Evolutionary conservation across 371 early-diverging fungal genomes (phyloP).

Genomic region (Actinomortierella wolfii): DNA sequence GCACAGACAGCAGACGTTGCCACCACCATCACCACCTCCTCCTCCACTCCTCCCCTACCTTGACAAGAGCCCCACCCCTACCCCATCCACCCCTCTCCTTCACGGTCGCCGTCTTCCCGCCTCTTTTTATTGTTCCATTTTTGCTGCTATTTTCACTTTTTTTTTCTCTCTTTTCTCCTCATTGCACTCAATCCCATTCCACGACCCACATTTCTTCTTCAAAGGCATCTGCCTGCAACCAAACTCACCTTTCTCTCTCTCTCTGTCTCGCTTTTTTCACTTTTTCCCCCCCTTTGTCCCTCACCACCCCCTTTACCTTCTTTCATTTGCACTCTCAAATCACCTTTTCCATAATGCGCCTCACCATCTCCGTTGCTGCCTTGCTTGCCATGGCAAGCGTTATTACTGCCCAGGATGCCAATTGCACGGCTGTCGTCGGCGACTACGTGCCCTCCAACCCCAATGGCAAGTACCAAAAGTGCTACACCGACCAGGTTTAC

Average conservation of each 20-base stretch:
- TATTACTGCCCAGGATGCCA: constrained; percentile 30
- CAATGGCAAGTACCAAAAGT: constrained; percentile 29
- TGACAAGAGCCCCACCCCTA: background rate
- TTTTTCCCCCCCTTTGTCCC: background rate
- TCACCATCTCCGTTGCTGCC: constrained; percentile 21
- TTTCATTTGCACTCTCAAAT: no score
- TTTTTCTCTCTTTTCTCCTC: constrained; percentile 1
- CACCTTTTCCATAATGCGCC: constrained; percentile 14
- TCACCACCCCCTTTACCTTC: background rate
- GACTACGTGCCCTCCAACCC: constrained; percentile 11
- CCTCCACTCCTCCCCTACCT: no score
- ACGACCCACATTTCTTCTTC: background rate
- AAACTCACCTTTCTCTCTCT: constrained; percentile 1
- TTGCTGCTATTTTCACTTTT: background rate
- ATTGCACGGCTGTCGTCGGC: constrained; percentile 21
- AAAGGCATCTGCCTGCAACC: background rate
- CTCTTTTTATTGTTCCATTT: background rate
- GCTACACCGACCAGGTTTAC: constrained; percentile 37
- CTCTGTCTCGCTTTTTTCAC: background rate
- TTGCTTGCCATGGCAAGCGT: constrained; percentile 24
- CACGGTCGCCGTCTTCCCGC: background rate
- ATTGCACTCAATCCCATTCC: background rate
- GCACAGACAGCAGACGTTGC: no score
- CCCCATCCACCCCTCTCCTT: background rate
- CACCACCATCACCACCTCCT: no score